phyloP scores from a whole-genome alignment of 2,329 filamentous ascomycete species.

The Conoideocrella luteorostrata region DNA sequence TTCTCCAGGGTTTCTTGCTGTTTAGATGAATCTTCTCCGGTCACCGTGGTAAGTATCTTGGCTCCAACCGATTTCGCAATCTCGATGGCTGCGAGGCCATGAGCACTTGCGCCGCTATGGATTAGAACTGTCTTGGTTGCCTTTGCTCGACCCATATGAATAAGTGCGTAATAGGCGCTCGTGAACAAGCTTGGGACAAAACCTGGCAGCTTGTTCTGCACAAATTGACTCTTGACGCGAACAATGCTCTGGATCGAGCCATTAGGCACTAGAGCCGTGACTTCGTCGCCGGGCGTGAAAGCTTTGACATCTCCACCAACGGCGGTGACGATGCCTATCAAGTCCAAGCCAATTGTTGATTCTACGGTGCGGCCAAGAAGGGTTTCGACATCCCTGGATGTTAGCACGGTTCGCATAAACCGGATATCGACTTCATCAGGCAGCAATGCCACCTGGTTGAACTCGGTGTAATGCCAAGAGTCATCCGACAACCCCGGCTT shows the following conservation, averaged over 20 bases:
- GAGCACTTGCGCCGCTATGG: constrained; percentile 35
- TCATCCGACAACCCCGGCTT: constrained; percentile 20
- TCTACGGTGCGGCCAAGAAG: constrained; percentile 25
- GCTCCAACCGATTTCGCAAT: constrained; percentile 31
- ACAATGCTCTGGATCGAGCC: constrained; percentile 30
- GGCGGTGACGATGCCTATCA: constrained; percentile 29
- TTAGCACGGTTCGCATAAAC: constrained; percentile 29
- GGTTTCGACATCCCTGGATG: constrained; percentile 29
- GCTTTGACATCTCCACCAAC: constrained; percentile 25
- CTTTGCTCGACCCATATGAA: constrained; percentile 21
- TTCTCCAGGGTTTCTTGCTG: constrained; percentile 32
- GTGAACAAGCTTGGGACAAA: constrained; percentile 32
- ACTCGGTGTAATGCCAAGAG: constrained; percentile 19
- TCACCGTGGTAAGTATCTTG: constrained; percentile 36
- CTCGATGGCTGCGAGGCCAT: constrained; percentile 38
- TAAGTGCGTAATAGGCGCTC: constrained; percentile 37
- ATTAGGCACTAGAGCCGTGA: constrained; percentile 31
- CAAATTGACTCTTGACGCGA: constrained; percentile 29
- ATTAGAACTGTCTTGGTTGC: constrained; percentile 32
- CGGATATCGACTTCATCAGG: constrained; percentile 33
- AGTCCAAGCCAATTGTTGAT: constrained; percentile 33
- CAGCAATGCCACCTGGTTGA: constrained; percentile 14
- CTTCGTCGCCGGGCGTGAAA: constrained; percentile 32
- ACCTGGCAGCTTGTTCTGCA: constrained; percentile 20
- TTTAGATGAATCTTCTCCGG: constrained; percentile 17